These are phyloP conservation scores for Olyra latifolia DNA, from an alignment of 176 grass and related monocot species.

Conservation along the genomic window DNA sequence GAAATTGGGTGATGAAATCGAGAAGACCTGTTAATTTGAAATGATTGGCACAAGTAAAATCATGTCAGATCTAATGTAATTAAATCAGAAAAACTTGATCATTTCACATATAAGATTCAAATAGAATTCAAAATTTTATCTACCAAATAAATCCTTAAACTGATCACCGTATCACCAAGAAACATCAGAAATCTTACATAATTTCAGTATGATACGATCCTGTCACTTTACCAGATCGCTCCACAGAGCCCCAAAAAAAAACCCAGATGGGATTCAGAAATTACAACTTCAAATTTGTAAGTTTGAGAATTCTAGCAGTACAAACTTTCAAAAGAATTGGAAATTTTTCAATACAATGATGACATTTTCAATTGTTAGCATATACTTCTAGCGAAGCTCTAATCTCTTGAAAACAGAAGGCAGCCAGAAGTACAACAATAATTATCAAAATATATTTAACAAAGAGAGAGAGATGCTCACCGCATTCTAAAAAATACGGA, in stretches of 20 bases:
- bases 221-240: background rate
- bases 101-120: background rate
- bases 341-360: background rate
- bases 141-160: background rate
- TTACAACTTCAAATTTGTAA: background rate
- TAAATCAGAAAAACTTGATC: conserved; percentile 13
- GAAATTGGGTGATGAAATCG: conserved; percentile 9
- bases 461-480: background rate
- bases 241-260: background rate
- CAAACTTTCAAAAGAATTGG: background rate
- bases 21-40: conserved; percentile 18
- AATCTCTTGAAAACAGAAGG: background rate
- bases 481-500: background rate
- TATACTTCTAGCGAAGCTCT: too few relatives aligned
- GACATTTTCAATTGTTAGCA: background rate
- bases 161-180: background rate
- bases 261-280: background rate
- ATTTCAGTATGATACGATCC: background rate
- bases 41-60: background rate
- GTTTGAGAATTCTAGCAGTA: background rate
- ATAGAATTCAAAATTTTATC: background rate
- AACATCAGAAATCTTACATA: background rate
- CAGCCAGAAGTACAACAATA: background rate
- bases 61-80: conserved; percentile 14
- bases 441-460: background rate